These are phyloP conservation scores for Hypoxylon sp. DNA, from an alignment of 2,329 filamentous ascomycete genomes.

Conservation along the genomic window DNA sequence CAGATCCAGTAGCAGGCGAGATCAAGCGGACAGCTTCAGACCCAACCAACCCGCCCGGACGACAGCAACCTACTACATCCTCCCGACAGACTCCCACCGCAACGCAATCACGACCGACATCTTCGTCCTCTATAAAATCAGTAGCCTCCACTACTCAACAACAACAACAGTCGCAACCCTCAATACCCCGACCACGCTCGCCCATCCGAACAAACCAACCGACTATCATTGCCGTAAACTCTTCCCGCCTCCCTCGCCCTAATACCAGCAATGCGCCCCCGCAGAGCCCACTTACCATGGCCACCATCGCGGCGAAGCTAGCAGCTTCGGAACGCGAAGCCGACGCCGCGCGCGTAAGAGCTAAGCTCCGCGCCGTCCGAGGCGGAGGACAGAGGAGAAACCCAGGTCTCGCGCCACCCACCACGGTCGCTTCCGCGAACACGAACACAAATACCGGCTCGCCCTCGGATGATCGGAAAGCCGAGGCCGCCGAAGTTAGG, in stretches of 20 bases:
- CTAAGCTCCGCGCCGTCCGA: conserved; percentile 72
- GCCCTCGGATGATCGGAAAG: conserved; percentile 9
- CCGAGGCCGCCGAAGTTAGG: neutral
- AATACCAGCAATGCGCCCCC: conserved; percentile 59
- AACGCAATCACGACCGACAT: conserved; percentile 24
- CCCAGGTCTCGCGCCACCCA: conserved; percentile 48
- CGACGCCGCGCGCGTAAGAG: conserved; percentile 73
- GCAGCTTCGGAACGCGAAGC: conserved; percentile 75
- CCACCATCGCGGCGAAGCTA: conserved; percentile 73
- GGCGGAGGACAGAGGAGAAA: conserved; percentile 48
- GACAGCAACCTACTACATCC: conserved; percentile 21
- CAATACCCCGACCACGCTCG: conserved; percentile 30
- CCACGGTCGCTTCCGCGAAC: neutral
- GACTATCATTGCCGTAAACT: conserved; percentile 36
- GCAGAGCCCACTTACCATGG: conserved; percentile 73
- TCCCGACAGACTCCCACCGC: conserved; percentile 17
- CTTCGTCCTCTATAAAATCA: conserved; percentile 27
- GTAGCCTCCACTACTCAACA: conserved; percentile 4
- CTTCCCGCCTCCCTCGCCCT: conserved; percentile 53
- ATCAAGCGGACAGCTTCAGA: conserved; percentile 44
- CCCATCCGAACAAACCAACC: conserved; percentile 27
- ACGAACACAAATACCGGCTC: conserved; percentile 19
- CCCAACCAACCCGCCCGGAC: conserved; percentile 24
- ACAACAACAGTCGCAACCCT: conserved; percentile 18
- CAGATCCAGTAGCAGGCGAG: conserved; percentile 32